phyloP scores from a whole-genome alignment of 2,329 filamentous ascomycete species.

The Paramyrothecium roridum region DNA sequence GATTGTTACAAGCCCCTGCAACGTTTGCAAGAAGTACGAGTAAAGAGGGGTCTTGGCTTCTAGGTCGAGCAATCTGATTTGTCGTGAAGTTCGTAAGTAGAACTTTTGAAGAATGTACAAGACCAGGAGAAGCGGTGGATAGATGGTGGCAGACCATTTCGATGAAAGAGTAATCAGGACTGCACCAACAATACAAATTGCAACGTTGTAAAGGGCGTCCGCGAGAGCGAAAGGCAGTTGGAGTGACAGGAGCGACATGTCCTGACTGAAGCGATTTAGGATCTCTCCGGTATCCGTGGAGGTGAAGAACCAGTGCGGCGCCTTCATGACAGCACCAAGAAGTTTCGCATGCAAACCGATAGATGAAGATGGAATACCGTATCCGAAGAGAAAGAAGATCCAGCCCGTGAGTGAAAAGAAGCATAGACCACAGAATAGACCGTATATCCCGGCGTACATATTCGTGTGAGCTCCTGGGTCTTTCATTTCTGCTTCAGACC shows the following conservation, averaged over 20 bases:
- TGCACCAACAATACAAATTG: constrained; percentile 18
- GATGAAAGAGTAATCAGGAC: too few species aligned
- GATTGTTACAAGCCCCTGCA: constrained; percentile 45
- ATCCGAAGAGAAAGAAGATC: not conserved
- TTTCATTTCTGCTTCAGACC: too few species aligned
- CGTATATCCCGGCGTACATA: not conserved
- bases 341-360: not conserved
- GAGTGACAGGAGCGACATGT: constrained; percentile 11
- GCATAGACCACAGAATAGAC: not conserved
- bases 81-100: constrained; percentile 40
- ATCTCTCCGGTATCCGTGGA: too few species aligned
- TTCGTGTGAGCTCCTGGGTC: not conserved
- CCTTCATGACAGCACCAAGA: not conserved
- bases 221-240: too few species aligned
- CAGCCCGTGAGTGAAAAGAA: not conserved
- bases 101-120: constrained; percentile 35
- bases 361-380: not conserved
- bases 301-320: too few species aligned
- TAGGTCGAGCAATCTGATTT: constrained; percentile 37
- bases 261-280: constrained; percentile 13
- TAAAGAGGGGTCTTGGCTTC: constrained; percentile 37
- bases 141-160: too few species aligned
- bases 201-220: too few species aligned
- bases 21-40: constrained; percentile 40
- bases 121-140: constrained; percentile 19